Evolutionary conservation across 1,284 basidiomycete genomes (phyloP), one percentile per base, ranked within the genome.

Genomic region (Cutaneotrichosporon cavernicola): DNA sequence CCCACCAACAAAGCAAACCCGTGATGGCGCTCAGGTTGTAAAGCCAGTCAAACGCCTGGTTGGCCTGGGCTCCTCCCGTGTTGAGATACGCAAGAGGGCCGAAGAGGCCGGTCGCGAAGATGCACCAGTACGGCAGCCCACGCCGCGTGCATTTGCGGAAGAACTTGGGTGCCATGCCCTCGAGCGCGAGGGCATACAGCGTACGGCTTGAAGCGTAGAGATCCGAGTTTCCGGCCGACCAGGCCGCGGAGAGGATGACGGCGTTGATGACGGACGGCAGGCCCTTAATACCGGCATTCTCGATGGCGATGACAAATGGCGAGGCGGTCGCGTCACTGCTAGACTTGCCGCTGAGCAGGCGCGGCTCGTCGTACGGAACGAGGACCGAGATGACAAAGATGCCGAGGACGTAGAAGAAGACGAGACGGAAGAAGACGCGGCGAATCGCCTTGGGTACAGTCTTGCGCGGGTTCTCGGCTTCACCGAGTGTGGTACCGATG

Each of bases 151-250:
- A 64, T 57, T 62, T 62, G 47, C 60, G 56, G 68, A 85, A 80
- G 62, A 84, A 61, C 16, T 66, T 66, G 5, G 83, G 83, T 3
- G 89, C 88, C 76, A 92, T 89, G 2, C 89, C 87, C 61, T 89
- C 87, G 55, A 91, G 81, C 0, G 90, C 86, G 34, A 95, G 83
- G 49, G 90, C 91, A 75, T 92, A 93, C 31, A 94, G 82, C 30
- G 91, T 88, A 72, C 93, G 88, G 11, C 90, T 91, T 0, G 89
- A 83, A 63, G 88, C 87, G 83, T 90, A 96, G 49, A 94, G 76
- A 82, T 86, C 88, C 34, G 87, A 89, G 80, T 90, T 92, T 52
- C 88, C 89, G 5, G 92, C 90, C 8, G 89, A 92, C 84, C 92
- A 91, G 2, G 92, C 92, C 57, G 88, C 86, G 34, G 88, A 86